phyloP scores from a whole-genome alignment of 306 rosid genomes.

The Vigna mungo region DNA sequence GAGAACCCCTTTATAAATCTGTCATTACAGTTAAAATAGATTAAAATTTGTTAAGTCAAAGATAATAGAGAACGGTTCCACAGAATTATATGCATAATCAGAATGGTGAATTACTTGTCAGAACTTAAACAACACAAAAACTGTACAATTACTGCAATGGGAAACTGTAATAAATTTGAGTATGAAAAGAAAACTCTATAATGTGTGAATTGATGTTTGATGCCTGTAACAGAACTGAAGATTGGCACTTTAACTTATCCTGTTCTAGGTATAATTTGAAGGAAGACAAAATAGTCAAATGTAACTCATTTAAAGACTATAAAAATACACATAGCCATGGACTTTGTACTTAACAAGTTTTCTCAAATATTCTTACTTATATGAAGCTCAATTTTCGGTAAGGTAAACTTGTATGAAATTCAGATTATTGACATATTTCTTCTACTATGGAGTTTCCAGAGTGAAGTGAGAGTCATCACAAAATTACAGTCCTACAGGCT shows the following conservation, averaged over 20 bases:
- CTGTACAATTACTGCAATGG: not conserved
- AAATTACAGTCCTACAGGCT: not conserved
- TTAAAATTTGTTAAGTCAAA: conserved; percentile 5
- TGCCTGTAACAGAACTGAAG: not conserved
- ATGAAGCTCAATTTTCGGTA: not conserved
- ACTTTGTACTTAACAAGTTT: not conserved
- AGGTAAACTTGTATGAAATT: not conserved
- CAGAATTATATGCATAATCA: not conserved
- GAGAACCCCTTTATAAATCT: conserved; percentile 83
- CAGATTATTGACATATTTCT: conserved; percentile 7
- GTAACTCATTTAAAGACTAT: conserved; percentile 7
- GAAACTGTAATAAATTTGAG: not conserved
- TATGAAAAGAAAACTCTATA: not conserved
- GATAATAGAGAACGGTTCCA: not conserved
- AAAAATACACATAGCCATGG: not conserved
- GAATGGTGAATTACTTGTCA: not conserved
- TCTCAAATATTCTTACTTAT: not conserved
- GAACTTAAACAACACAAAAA: conserved; percentile 7
- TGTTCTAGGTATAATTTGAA: not conserved
- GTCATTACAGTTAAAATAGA: conserved; percentile 32
- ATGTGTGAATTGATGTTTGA: not conserved
- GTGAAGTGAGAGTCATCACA: conserved; percentile 4
- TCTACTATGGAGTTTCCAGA: not conserved
- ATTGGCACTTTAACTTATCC: conserved; percentile 5
- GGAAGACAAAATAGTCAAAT: conserved; percentile 26